Percentiles rank a stretch among this genome's conserved stretches.
Evolutionary conservation across 495 filamentous ascomycete species (phyloP).

Genomic region (Delitschia confertaspora): DNA sequence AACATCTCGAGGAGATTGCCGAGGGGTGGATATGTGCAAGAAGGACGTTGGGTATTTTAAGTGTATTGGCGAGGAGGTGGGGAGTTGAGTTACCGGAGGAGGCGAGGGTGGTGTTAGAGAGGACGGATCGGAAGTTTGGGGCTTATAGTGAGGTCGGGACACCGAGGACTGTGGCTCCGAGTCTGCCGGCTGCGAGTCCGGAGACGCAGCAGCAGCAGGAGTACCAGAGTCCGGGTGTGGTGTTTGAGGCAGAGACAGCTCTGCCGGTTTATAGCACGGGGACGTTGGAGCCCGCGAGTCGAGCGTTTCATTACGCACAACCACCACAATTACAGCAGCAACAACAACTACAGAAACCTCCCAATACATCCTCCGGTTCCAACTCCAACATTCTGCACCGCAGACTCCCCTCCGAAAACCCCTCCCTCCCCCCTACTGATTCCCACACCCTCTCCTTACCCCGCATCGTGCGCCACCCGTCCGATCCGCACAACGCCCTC

Average conservation of each 20-base stretch:
- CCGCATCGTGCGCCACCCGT: constrained; percentile 11
- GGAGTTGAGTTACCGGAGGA: constrained; percentile 78
- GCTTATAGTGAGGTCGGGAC: constrained; percentile 21
- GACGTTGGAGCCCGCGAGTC: too few relatives aligned
- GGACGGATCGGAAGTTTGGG: constrained; percentile 49
- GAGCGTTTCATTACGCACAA: too few relatives aligned
- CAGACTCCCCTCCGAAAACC: constrained; percentile 14
- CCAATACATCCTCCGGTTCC: neutral
- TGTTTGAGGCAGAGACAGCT: too few relatives aligned
- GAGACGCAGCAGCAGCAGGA: neutral
- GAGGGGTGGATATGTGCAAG: constrained; percentile 90
- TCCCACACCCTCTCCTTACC: constrained; percentile 12
- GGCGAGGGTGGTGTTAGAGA: constrained; percentile 60
- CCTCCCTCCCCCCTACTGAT: constrained; percentile 21
- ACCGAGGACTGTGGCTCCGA: too few relatives aligned
- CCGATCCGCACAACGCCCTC: constrained; percentile 2
- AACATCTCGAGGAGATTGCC: constrained; percentile 89
- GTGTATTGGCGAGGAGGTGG: constrained; percentile 80
- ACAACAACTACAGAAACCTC: too few relatives aligned
- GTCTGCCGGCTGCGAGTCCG: too few relatives aligned
- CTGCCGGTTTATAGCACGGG: too few relatives aligned
- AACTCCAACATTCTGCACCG: constrained; percentile 4
- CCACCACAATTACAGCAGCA: constrained; percentile 12
- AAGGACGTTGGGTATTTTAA: constrained; percentile 75
- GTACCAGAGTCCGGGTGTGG: too few relatives aligned